Conservation (phyloP, 2,329 filamentous ascomycete genomes). For the Nothophoma quercina region DNA sequence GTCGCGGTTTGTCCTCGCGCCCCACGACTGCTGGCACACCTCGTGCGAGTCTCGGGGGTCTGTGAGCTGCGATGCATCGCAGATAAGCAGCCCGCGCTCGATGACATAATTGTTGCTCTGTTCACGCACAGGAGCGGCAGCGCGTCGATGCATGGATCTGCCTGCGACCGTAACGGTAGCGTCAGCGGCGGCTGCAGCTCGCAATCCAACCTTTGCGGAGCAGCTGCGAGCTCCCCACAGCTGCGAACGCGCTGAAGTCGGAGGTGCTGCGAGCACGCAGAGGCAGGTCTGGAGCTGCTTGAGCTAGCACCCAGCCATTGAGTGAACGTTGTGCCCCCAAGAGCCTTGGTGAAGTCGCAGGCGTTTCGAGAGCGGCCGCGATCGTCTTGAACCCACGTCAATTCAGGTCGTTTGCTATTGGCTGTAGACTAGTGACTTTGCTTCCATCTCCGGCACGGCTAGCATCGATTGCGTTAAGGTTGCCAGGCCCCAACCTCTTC, state of each 20-base stretch:
- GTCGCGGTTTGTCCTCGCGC: slow-evolving; percentile 14
- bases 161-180: slow-evolving; percentile 17
- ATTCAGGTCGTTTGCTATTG: slow-evolving; percentile 8
- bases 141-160: slow-evolving; percentile 10
- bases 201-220: slow-evolving; percentile 15
- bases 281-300: not conserved
- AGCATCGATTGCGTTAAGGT: slow-evolving; percentile 14
- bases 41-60: slow-evolving; percentile 19
- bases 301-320: slow-evolving; percentile 5
- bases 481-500: slow-evolving; percentile 23
- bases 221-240: slow-evolving; percentile 19
- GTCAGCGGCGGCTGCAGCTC: slow-evolving; percentile 23
- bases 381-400: slow-evolving; percentile 16
- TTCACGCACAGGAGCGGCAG: slow-evolving; percentile 7
- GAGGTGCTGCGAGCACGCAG: not conserved
- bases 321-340: not conserved
- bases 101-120: slow-evolving; percentile 21
- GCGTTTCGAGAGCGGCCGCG: slow-evolving; percentile 21
- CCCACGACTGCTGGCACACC: slow-evolving; percentile 11
- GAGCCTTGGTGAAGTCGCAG: slow-evolving; percentile 18
- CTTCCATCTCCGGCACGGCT: slow-evolving; percentile 13
- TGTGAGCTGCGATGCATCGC: not conserved
- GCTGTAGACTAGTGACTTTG: slow-evolving; percentile 8
- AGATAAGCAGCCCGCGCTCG: slow-evolving; percentile 14
- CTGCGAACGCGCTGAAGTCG: not conserved